A percentile compares a stretch with the other conserved stretches of the same genome.
Evolutionary conservation across 345 rosid genomes (phyloP).

Genomic region (Aegle marmelos): DNA sequence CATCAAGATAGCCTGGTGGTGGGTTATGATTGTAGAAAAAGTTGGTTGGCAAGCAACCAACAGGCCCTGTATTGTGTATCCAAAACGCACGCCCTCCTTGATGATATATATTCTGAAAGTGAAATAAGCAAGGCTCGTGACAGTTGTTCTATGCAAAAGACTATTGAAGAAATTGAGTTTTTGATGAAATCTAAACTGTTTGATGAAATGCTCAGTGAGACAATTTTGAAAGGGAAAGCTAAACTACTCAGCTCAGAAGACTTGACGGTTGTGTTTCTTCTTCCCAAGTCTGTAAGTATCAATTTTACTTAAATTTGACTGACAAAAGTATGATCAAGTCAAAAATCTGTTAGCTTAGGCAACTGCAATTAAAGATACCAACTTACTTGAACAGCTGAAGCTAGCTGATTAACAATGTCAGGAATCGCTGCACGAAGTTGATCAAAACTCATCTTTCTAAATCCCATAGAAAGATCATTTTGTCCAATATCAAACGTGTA

Average conservation of each 20-base stretch:
- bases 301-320: too few relatives aligned
- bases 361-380: not conserved
- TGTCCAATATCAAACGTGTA: conserved; percentile 94
- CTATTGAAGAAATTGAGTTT: not conserved
- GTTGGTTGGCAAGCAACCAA: conserved; percentile 84
- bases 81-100: conserved; percentile 66
- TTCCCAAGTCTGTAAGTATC: too few relatives aligned
- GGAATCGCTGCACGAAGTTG: conserved; percentile 75
- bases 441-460: conserved; percentile 61
- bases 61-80: conserved; percentile 88
- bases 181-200: too few relatives aligned
- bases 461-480: conserved; percentile 88
- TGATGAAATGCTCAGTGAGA: too few relatives aligned
- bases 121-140: not conserved
- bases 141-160: not conserved
- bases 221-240: too few relatives aligned
- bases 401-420: conserved; percentile 65
- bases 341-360: not conserved
- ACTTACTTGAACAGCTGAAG: conserved; percentile 80
- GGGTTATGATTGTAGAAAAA: conserved; percentile 64
- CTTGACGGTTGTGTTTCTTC: too few relatives aligned
- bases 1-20: conserved; percentile 63
- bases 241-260: too few relatives aligned
- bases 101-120: conserved; percentile 42
- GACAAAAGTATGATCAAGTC: not conserved